phyloP scores from a whole-genome alignment of 2,329 filamentous ascomycete genomes.

The Capronia epimyces region DNA sequence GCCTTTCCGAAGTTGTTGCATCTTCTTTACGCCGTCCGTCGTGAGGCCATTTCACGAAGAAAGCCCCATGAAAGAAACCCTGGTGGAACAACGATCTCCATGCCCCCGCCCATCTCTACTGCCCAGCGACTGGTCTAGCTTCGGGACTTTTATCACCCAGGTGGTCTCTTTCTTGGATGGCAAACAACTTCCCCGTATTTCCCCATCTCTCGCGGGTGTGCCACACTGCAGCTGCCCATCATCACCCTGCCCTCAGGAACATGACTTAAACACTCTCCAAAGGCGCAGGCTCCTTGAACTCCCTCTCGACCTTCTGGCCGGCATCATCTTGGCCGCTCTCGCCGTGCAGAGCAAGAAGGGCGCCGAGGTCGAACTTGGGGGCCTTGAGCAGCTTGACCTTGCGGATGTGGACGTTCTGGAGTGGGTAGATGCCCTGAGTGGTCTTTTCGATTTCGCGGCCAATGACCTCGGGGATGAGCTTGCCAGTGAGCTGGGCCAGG shows the following conservation, averaged over 20 bases:
- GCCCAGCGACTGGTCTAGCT: not conserved
- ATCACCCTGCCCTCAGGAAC: not conserved
- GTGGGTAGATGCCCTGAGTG: slow-evolving; percentile 98
- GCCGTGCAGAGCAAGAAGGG: slow-evolving; percentile 92
- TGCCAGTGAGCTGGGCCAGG: slow-evolving; percentile 91
- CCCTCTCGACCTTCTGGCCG: slow-evolving; percentile 96
- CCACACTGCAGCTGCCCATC: not conserved
- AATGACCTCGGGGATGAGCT: slow-evolving; percentile 99
- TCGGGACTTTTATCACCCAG: not conserved
- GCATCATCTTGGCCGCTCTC: slow-evolving; percentile 94
- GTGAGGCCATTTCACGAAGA: not conserved
- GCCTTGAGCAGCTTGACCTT: slow-evolving; percentile 99
- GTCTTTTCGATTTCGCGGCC: slow-evolving; percentile 99
- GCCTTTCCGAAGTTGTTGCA: slow-evolving; percentile 1
- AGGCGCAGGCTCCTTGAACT: slow-evolving; percentile 96
- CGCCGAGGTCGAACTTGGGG: slow-evolving; percentile 98
- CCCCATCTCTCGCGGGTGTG: not conserved
- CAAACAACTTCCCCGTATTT: not conserved
- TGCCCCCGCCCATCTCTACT: not conserved
- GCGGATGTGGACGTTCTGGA: slow-evolving; percentile 99
- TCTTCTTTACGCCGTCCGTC: not conserved
- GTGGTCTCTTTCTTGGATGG: not conserved
- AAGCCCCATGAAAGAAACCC: not conserved
- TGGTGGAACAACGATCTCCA: not conserved
- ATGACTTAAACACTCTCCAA: slow-evolving; percentile 80